Evolutionary conservation across 805 yeast genomes (phyloP).

Genomic region (Yarrowia deformans): DNA sequence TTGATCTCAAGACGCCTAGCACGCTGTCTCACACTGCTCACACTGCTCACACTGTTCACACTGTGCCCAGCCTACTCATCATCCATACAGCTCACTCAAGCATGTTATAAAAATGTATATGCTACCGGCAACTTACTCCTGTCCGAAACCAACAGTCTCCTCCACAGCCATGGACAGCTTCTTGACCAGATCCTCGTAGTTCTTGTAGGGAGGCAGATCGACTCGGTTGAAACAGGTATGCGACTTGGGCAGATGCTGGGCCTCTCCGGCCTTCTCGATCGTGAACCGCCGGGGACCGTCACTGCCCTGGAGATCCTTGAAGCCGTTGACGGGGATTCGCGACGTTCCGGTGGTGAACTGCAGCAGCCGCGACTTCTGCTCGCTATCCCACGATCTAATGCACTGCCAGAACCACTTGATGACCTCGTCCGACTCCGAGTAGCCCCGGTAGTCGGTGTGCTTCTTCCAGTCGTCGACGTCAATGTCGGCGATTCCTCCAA

Average conservation of each 20-base stretch:
- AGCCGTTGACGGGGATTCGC: constrained; percentile 98
- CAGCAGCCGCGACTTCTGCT: constrained; percentile 91
- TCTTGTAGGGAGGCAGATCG: constrained; percentile 92
- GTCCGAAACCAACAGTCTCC: constrained; percentile 99
- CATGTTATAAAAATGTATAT: constrained; percentile 33
- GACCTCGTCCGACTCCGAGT: constrained; percentile 94
- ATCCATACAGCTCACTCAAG: constrained; percentile 35
- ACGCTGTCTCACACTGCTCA: no score
- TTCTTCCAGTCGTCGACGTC: constrained; percentile 99
- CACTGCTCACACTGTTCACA: no score
- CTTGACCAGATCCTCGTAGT: constrained; percentile 82
- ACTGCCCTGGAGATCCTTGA: constrained; percentile 97
- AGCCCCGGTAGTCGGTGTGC: constrained; percentile 98
- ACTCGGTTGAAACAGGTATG: constrained; percentile 99
- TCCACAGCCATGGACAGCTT: constrained; percentile 96
- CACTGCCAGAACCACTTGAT: constrained; percentile 99
- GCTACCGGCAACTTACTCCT: constrained; percentile 63
- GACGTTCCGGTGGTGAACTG: constrained; percentile 99
- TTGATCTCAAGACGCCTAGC: neutral
- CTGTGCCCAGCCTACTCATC: no score
- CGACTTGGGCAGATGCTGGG: constrained; percentile 90
- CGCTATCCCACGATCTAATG: constrained; percentile 92
- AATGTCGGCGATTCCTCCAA: constrained; percentile 98
- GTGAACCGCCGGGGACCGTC: constrained; percentile 99
- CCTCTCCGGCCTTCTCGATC: constrained; percentile 96